phyloP scores from a whole-genome alignment of 2,329 filamentous ascomycete genomes.

The Penicillium sclerotiorum region DNA sequence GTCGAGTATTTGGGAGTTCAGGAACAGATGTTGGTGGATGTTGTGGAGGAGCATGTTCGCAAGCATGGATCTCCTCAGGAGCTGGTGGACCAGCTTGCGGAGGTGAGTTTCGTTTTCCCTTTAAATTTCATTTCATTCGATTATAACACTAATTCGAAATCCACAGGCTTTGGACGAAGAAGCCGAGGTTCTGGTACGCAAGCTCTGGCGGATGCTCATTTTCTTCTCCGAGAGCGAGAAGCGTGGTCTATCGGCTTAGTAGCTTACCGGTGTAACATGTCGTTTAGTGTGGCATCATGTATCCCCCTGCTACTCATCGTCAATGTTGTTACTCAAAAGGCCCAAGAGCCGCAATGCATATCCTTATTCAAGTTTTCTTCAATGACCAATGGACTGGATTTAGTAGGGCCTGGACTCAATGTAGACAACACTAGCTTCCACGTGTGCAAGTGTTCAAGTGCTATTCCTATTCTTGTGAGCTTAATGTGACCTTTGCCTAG shows the following conservation, averaged over 20 bases:
- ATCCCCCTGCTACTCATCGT: neutral
- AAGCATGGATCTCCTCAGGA: slow-evolving; percentile 74
- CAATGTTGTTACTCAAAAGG: neutral
- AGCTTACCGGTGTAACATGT: neutral
- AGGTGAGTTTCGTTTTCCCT: slow-evolving; percentile 58
- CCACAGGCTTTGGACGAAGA: slow-evolving; percentile 85
- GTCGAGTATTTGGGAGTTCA: slow-evolving; percentile 95
- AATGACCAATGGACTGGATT: neutral
- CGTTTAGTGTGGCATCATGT: neutral
- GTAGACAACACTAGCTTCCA: too few relatives aligned
- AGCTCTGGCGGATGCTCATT: slow-evolving; percentile 97
- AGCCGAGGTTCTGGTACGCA: slow-evolving; percentile 89
- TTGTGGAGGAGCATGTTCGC: slow-evolving; percentile 84
- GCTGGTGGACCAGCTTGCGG: slow-evolving; percentile 80
- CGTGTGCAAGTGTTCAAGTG: too few relatives aligned
- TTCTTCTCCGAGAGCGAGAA: slow-evolving; percentile 97
- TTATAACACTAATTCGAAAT: slow-evolving; percentile 35
- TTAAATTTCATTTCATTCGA: neutral
- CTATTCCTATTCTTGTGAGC: too few relatives aligned
- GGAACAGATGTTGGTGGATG: slow-evolving; percentile 91
- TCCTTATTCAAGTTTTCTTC: neutral
- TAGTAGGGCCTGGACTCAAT: too few relatives aligned
- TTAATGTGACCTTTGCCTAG: too few relatives aligned
- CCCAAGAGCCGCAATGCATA: neutral
- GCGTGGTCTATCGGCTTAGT: slow-evolving; percentile 72